Conservation (phyloP, 225 moss, liverwort and hornwort genomes). For the Polytrichum commune region DNA sequence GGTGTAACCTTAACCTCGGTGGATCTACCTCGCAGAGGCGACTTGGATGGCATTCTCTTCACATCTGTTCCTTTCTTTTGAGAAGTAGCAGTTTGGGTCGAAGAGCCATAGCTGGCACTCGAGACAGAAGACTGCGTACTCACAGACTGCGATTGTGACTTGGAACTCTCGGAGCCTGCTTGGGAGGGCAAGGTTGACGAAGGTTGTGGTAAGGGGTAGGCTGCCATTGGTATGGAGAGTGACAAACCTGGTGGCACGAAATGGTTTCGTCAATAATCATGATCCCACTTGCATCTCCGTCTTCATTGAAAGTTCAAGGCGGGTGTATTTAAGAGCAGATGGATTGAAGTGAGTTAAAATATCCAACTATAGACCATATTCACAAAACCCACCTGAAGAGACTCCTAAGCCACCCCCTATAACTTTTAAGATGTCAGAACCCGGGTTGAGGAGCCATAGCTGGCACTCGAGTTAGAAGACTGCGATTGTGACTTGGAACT, state of each 20-base stretch:
- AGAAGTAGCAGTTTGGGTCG: neutral
- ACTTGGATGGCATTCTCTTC: slow-evolving; percentile 7
- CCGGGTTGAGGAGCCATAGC: neutral
- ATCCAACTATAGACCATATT: no score
- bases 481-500: neutral
- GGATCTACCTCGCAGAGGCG: neutral
- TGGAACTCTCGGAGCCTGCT: neutral
- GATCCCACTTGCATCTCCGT: no score
- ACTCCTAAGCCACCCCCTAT: no score
- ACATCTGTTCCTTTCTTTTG: neutral
- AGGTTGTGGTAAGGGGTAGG: slow-evolving; percentile 13
- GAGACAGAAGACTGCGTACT: neutral
- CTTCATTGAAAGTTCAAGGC: no score
- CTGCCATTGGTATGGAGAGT: slow-evolving; percentile 6
- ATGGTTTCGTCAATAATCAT: no score
- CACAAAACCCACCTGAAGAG: no score
- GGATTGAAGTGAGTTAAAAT: no score
- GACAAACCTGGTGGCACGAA: neutral
- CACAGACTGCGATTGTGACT: neutral
- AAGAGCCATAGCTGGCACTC: neutral
- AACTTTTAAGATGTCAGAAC: neutral
- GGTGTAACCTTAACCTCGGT: neutral
- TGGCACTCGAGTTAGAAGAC: neutral
- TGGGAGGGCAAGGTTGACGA: neutral
- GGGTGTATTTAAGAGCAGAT: no score